Evolutionary conservation across 768 basidiomycete species (phyloP), one percentile per base, ranked within the genome.

Genomic region (Cystobasidium onofrii): DNA sequence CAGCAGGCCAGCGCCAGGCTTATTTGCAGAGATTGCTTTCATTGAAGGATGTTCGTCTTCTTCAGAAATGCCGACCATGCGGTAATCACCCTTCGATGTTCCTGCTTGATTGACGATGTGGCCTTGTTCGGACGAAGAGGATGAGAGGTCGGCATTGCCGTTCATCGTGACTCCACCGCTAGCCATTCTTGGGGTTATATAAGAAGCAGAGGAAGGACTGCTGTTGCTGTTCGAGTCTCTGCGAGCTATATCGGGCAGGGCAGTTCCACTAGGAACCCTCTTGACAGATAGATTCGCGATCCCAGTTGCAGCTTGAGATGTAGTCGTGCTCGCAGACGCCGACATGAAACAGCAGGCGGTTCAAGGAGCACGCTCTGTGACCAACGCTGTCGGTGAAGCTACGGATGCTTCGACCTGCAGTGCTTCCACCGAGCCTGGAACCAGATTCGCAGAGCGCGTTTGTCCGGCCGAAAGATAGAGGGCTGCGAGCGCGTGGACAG

Each of bases 1-100:
- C 7, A 64, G 63, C 63, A 64, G 15, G n/a, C 63, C 63, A 13
- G 39, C 63, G 18, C 63, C 63, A 25, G 34, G 34, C 25, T 64
- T 64, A 17, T 44, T 44, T 6, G 43, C 39, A 12, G 46, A 50
- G 46, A 50, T 50, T 4, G 31, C 15, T 15, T 64, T 64, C 63
- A 27, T 39, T 25, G 25, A 34, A 12, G 25, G 34, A 18, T 18
- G 25, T 18, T 27, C 43, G 23, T 64, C 63, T 39, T 64, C 63
- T 17, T 64, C 63, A 10, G 33, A 34, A 15, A 64, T 64, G 31
- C 63, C 63, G 6, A 64, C 63, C 25, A 43, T 64, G 33, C 63
- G 33, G 34, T 64, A 64, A 39, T 64, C 63, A 6, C 63, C 63
- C 9, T 64, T 64, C 6, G 34, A 6, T 4, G 33, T 18, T 10